These are phyloP conservation scores for Sophora flavescens DNA, from an alignment of 306 rosid species.

Conservation along the genomic window DNA sequence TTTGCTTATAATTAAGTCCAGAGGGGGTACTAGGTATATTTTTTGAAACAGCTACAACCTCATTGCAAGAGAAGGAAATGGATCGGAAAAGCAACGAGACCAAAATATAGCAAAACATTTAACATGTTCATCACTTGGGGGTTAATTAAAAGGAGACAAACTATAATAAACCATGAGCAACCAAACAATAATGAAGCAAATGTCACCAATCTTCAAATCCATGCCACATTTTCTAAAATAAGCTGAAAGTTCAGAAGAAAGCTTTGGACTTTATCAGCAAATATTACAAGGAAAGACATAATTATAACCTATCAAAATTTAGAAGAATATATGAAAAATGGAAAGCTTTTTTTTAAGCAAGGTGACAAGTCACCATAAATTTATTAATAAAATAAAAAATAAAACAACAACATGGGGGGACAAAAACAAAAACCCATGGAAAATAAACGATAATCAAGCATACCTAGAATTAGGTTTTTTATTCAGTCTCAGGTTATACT, in stretches of 20 bases:
- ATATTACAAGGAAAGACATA: not conserved
- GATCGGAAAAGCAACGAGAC: not conserved
- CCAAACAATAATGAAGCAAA: not conserved
- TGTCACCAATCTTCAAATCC: not conserved
- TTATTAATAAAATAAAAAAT: too few relatives aligned
- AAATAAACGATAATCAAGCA: too few relatives aligned
- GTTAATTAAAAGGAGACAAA: not conserved
- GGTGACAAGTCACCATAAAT: too few relatives aligned
- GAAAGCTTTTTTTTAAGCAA: too few relatives aligned
- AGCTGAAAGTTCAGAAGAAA: too few relatives aligned
- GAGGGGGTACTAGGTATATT: slow-evolving; percentile 75
- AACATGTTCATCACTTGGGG: not conserved
- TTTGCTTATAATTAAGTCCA: too few relatives aligned
- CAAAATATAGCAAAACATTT: not conserved
- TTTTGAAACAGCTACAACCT: slow-evolving; percentile 63
- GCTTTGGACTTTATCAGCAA: too few relatives aligned
- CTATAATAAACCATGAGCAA: not conserved
- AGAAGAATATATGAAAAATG: not conserved
- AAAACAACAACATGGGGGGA: too few relatives aligned
- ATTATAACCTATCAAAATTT: not conserved
- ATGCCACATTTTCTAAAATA: not conserved
- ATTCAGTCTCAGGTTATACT: too few relatives aligned
- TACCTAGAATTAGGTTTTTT: too few relatives aligned
- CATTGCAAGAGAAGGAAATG: slow-evolving; percentile 50
- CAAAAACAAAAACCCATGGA: too few relatives aligned